A percentile compares a stretch with the other conserved stretches of the same genome.
Conservation (phyloP, 768 basidiomycete genomes). For the Cubamyces lactineus region DNA sequence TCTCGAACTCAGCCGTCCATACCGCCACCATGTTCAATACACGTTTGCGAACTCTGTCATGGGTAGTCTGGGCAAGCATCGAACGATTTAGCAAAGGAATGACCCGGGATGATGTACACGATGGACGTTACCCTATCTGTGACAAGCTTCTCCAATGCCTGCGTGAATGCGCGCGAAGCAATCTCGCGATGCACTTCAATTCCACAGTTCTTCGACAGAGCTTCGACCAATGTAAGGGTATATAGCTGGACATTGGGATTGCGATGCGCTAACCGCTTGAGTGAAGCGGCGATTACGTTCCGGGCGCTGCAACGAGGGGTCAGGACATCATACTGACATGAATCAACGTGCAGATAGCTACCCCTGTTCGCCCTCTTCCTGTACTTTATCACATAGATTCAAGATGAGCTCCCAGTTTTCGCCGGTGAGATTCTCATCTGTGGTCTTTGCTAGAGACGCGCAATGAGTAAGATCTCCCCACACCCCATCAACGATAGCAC, state of each 20-base stretch:
- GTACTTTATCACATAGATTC: slow-evolving; percentile 95
- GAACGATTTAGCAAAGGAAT: not conserved
- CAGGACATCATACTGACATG: not conserved
- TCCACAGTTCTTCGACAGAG: slow-evolving; percentile 90
- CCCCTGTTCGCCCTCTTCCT: slow-evolving; percentile 88
- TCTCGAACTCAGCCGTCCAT: slow-evolving; percentile 87
- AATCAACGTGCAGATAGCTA: slow-evolving; percentile 40
- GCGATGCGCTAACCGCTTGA: slow-evolving; percentile 91
- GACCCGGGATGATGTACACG: slow-evolving; percentile 13
- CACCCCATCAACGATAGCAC: not conserved
- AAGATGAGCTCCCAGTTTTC: slow-evolving; percentile 97
- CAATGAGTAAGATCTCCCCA: slow-evolving; percentile 45
- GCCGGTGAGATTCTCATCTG: slow-evolving; percentile 93
- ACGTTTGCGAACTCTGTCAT: slow-evolving; percentile 86
- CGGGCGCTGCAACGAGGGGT: slow-evolving; percentile 64
- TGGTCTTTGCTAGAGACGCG: slow-evolving; percentile 74
- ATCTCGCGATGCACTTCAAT: slow-evolving; percentile 83
- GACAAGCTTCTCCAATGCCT: slow-evolving; percentile 83
- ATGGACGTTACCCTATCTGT: slow-evolving; percentile 70
- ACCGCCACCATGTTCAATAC: slow-evolving; percentile 71
- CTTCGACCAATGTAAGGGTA: slow-evolving; percentile 83
- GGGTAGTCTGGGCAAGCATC: slow-evolving; percentile 64
- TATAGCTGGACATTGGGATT: slow-evolving; percentile 98
- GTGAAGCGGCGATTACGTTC: slow-evolving; percentile 78
- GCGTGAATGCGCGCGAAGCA: slow-evolving; percentile 88